These are phyloP conservation scores for Beauveria scarabaeidicola DNA, from an alignment of 2,329 filamentous ascomycete species.

Conservation along the genomic window DNA sequence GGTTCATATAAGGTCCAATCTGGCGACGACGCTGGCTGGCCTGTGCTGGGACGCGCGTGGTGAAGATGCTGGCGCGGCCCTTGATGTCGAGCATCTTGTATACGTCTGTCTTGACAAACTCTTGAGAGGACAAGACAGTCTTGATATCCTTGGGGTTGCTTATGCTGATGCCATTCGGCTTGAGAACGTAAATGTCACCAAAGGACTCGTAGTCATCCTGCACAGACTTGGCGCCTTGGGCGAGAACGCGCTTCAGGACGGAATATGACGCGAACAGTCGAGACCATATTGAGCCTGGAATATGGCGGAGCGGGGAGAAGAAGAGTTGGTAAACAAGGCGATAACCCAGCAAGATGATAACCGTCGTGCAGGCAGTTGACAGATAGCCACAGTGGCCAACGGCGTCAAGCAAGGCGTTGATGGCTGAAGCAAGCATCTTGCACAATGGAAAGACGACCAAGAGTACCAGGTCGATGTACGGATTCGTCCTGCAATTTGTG, in stretches of 20 bases:
- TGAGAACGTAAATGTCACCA: constrained; percentile 1
- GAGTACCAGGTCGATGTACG: too few species aligned
- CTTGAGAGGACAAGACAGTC: constrained; percentile 6
- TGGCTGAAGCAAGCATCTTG: too few species aligned
- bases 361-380: too few species aligned
- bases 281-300: not conserved
- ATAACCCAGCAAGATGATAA: too few species aligned
- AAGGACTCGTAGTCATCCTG: not conserved
- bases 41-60: not conserved
- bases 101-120: constrained; percentile 13
- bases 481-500: too few species aligned
- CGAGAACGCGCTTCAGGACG: not conserved
- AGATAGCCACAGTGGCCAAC: too few species aligned
- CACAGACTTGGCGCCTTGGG: constrained; percentile 4
- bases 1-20: constrained; percentile 4
- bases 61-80: constrained; percentile 8
- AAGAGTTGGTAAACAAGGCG: not conserved
- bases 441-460: too few species aligned
- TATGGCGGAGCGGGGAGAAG: not conserved
- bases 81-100: constrained; percentile 10
- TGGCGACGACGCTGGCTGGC: constrained; percentile 3
- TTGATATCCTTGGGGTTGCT: constrained; percentile 9
- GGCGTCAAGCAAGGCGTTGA: too few species aligned
- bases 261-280: not conserved
- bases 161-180: constrained; percentile 8